These are phyloP conservation scores for Thraustochytrium sp. DNA, from an alignment of 352 stramenopile species.

Conservation along the genomic window DNA sequence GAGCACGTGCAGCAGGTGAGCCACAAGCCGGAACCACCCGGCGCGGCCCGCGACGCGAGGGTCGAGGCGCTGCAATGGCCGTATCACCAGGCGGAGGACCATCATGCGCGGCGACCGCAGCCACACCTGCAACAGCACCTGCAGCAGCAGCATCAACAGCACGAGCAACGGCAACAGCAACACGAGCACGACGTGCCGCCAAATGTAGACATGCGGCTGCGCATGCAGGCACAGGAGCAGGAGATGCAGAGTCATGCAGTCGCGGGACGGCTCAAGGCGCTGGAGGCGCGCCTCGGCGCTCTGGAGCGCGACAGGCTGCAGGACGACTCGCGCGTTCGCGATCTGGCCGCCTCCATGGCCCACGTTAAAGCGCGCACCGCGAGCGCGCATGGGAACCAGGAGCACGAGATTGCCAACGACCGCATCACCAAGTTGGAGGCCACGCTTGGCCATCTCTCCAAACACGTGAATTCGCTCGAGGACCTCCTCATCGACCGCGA, in stretches of 20 bases:
- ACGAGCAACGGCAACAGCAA: background rate
- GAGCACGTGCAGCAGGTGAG: too few relatives aligned
- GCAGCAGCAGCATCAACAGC: background rate
- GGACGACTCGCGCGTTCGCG: background rate
- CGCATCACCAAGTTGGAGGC: background rate
- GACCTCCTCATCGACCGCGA: background rate
- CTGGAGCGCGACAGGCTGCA: background rate
- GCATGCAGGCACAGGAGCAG: background rate
- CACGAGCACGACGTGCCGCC: background rate
- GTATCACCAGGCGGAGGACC: too few relatives aligned
- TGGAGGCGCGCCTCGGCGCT: background rate
- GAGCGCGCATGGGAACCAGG: background rate
- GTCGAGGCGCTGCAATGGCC: too few relatives aligned
- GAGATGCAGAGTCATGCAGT: background rate
- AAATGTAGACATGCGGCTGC: conserved; percentile 2
- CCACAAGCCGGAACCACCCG: background rate
- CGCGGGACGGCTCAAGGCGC: background rate
- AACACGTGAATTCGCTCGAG: conserved; percentile 3
- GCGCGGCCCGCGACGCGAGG: too few relatives aligned
- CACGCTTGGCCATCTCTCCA: background rate
- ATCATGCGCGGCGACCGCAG: too few relatives aligned
- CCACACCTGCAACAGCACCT: too few relatives aligned
- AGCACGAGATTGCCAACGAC: background rate
- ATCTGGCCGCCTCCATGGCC: background rate
- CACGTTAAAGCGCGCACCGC: background rate